phyloP scores from a whole-genome alignment of 2,329 filamentous ascomycete genomes.

The Trichoderma asperellum region DNA sequence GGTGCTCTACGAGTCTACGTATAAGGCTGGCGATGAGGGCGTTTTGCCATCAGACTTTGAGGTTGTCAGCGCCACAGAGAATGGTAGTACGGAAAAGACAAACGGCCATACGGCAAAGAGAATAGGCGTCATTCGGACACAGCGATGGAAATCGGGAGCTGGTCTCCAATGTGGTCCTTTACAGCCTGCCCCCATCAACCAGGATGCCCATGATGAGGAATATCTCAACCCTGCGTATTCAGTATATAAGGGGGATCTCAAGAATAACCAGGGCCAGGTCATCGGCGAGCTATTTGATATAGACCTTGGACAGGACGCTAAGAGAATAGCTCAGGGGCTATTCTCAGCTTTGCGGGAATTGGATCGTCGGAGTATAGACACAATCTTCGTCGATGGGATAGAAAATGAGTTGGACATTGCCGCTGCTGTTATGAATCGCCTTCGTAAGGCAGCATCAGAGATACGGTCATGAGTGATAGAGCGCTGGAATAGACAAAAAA shows the following conservation, averaged over 20 bases:
- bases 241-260: conserved; percentile 48
- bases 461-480: conserved; percentile 52
- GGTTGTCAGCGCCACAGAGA: conserved; percentile 30
- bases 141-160: conserved; percentile 56
- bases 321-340: conserved; percentile 79
- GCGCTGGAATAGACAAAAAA: conserved; percentile 36
- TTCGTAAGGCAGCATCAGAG: conserved; percentile 74
- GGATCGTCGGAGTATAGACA: conserved; percentile 75
- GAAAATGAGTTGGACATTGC: conserved; percentile 78
- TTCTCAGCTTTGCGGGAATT: conserved; percentile 87
- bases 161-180: conserved; percentile 52
- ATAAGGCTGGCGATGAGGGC: conserved; percentile 42
- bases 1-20: conserved; percentile 72
- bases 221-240: conserved; percentile 43
- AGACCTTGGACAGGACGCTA: conserved; percentile 69
- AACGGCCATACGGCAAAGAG: conserved; percentile 57
- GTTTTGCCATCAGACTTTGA: conserved; percentile 43
- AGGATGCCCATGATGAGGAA: conserved; percentile 31
- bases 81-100: conserved; percentile 27
- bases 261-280: conserved; percentile 38
- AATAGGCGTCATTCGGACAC: conserved; percentile 59
- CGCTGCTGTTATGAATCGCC: conserved; percentile 82
- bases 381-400: conserved; percentile 91
- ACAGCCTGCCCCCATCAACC: conserved; percentile 38
- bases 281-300: conserved; percentile 66